A percentile compares a stretch with the other conserved stretches of the same genome.
phyloP scores from a whole-genome alignment of 2,329 filamentous ascomycete species.

The Penicillium sp. region DNA sequence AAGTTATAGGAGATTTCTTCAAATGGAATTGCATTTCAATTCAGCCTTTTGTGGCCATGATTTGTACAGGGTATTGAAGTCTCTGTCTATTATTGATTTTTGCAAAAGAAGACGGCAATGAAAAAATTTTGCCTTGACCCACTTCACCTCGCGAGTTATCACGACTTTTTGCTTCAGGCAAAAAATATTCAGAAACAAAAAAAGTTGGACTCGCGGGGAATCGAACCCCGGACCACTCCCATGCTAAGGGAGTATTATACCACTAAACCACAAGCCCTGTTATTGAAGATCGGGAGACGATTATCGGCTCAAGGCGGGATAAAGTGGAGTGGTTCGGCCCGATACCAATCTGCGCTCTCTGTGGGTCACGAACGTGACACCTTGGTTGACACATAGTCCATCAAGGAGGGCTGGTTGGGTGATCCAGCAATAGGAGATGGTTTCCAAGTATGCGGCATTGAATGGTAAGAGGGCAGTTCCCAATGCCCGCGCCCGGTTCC shows the following conservation, averaged over 20 bases:
- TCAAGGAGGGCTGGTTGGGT: constrained; percentile 18
- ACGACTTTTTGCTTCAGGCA: background rate
- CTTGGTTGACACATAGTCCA: constrained; percentile 24
- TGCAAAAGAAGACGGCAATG: background rate
- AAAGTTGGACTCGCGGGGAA: constrained; percentile 49
- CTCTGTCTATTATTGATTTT: constrained; percentile 1
- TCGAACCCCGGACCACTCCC: constrained; percentile 51
- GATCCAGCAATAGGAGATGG: constrained; percentile 2
- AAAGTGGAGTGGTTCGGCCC: constrained; percentile 7
- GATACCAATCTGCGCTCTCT: background rate
- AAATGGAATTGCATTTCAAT: background rate
- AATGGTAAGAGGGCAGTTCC: constrained; percentile 10
- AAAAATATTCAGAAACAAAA: constrained; percentile 5
- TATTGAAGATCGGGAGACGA: constrained; percentile 1
- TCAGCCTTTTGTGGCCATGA: background rate
- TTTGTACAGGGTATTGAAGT: constrained; percentile 9
- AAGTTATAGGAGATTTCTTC: constrained; percentile 2
- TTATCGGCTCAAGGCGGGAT: constrained; percentile 4
- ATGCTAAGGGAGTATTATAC: constrained; percentile 52
- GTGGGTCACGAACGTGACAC: constrained; percentile 1
- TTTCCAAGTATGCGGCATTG: constrained; percentile 27
- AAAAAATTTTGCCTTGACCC: background rate
- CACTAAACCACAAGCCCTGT: constrained; percentile 47
- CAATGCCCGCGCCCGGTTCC: constrained; percentile 14
- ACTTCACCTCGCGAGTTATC: constrained; percentile 1